phyloP scores from a whole-genome alignment of 2,329 filamentous ascomycete species.

The Hyphodiscus sp. region DNA sequence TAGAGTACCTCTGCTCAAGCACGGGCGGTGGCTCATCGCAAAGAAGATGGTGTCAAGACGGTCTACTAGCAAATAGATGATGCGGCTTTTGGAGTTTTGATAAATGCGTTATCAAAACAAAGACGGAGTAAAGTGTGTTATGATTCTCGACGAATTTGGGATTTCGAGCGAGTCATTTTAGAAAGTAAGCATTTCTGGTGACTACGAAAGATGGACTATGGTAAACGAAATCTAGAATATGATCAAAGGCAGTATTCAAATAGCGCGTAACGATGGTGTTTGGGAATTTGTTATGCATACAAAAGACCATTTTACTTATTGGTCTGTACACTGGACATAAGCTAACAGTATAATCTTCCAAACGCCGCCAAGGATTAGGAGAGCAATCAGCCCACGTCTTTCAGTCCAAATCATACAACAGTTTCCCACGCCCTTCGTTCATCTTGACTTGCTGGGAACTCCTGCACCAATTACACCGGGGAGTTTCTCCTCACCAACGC shows the following conservation, averaged over 20 bases:
- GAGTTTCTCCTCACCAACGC: slow-evolving; percentile 78
- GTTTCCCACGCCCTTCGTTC: slow-evolving; percentile 1
- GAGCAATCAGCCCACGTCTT: slow-evolving; percentile 4
- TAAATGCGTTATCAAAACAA: too few relatives aligned
- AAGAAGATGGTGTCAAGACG: background rate
- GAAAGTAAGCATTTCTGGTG: too few relatives aligned
- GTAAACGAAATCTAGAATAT: too few relatives aligned
- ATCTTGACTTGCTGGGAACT: slow-evolving; percentile 60
- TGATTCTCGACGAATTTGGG: too few relatives aligned
- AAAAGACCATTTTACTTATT: slow-evolving; percentile 3
- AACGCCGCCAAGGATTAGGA: slow-evolving; percentile 19
- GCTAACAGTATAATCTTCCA: slow-evolving; percentile 21
- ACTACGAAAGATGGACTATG: too few relatives aligned
- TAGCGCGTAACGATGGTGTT: too few relatives aligned
- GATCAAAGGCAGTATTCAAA: too few relatives aligned
- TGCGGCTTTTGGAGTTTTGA: background rate
- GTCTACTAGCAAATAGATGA: background rate
- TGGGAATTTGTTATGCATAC: too few relatives aligned
- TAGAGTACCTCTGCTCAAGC: background rate
- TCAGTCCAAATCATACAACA: slow-evolving; percentile 21
- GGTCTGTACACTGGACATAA: slow-evolving; percentile 17
- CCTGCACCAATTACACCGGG: slow-evolving; percentile 95
- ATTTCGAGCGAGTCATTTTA: too few relatives aligned
- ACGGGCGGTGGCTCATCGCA: background rate
- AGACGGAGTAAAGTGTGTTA: too few relatives aligned